These are phyloP conservation scores for Chondrostereum purpureum DNA, from an alignment of 1,284 basidiomycete genomes.

Conservation along the genomic window DNA sequence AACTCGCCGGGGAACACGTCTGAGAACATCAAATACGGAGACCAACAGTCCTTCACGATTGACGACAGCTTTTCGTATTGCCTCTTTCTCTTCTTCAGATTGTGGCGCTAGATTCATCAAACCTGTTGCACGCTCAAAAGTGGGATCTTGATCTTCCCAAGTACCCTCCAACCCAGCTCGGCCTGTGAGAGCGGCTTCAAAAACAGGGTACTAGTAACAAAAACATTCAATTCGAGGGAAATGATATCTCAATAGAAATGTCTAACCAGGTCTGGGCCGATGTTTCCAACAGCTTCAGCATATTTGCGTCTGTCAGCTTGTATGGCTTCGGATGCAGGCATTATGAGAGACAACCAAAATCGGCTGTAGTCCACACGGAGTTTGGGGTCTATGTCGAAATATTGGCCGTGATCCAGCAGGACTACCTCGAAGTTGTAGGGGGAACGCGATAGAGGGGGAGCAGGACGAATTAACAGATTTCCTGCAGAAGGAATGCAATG, in stretches of 20 bases:
- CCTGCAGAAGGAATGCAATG: constrained; percentile 36
- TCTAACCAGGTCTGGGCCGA: constrained; percentile 73
- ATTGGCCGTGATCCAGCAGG: constrained; percentile 86
- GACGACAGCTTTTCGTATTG: constrained; percentile 75
- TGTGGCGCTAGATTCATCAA: constrained; percentile 70
- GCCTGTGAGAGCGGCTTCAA: constrained; percentile 83
- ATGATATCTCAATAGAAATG: background rate
- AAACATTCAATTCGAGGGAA: constrained; percentile 5
- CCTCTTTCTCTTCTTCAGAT: constrained; percentile 67
- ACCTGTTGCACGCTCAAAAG: constrained; percentile 57
- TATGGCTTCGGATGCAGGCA: constrained; percentile 58
- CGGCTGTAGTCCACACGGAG: constrained; percentile 76
- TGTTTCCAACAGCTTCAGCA: constrained; percentile 84
- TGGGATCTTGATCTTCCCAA: constrained; percentile 32
- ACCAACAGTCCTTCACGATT: constrained; percentile 75
- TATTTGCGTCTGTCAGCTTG: constrained; percentile 73
- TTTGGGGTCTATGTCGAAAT: constrained; percentile 81
- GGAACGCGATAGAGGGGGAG: constrained; percentile 56
- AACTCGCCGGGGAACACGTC: constrained; percentile 78
- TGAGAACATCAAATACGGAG: constrained; percentile 79
- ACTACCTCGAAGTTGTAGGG: constrained; percentile 95
- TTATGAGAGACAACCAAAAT: constrained; percentile 85
- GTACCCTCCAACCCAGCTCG: constrained; percentile 58
- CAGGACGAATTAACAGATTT: constrained; percentile 86
- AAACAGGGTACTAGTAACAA: constrained; percentile 65